Conservation (phyloP, 1,284 basidiomycete species). For the Athelia sp. region DNA sequence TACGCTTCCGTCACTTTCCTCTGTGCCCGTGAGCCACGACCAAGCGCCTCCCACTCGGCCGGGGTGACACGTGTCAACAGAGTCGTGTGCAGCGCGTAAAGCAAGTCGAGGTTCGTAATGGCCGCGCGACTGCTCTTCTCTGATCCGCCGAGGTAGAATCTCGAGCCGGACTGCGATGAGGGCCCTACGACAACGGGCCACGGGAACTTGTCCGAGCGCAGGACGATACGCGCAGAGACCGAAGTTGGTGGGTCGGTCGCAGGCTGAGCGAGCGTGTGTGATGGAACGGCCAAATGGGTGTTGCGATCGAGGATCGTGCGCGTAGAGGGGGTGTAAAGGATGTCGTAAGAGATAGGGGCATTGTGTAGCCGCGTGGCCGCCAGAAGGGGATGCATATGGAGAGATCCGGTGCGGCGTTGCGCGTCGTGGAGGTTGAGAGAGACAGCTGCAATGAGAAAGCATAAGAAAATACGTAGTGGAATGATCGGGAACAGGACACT, state of each 20-base stretch:
- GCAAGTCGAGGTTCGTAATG: slow-evolving; percentile 59
- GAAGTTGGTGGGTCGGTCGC: slow-evolving; percentile 56
- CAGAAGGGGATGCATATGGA: slow-evolving; percentile 61
- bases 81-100: slow-evolving; percentile 54
- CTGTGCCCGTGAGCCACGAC: slow-evolving; percentile 46
- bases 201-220: slow-evolving; percentile 54
- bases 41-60: slow-evolving; percentile 60
- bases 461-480: slow-evolving; percentile 7
- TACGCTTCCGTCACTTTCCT: slow-evolving; percentile 56
- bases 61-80: slow-evolving; percentile 53
- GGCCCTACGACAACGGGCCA: slow-evolving; percentile 52
- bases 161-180: slow-evolving; percentile 14
- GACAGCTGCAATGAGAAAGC: slow-evolving; percentile 7
- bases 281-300: slow-evolving; percentile 49
- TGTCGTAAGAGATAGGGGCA: slow-evolving; percentile 59
- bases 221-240: slow-evolving; percentile 36
- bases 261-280: slow-evolving; percentile 53
- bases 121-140: slow-evolving; percentile 23
- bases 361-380: slow-evolving; percentile 47
- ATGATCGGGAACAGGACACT: background rate
- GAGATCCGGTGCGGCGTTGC: slow-evolving; percentile 32
- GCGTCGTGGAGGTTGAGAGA: slow-evolving; percentile 12
- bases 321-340: slow-evolving; percentile 51
- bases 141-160: slow-evolving; percentile 21
- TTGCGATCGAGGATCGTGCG: slow-evolving; percentile 52